Base-by-base conservation (phyloP, 352 stramenopile species). In the Bremia lactucae region DNA sequence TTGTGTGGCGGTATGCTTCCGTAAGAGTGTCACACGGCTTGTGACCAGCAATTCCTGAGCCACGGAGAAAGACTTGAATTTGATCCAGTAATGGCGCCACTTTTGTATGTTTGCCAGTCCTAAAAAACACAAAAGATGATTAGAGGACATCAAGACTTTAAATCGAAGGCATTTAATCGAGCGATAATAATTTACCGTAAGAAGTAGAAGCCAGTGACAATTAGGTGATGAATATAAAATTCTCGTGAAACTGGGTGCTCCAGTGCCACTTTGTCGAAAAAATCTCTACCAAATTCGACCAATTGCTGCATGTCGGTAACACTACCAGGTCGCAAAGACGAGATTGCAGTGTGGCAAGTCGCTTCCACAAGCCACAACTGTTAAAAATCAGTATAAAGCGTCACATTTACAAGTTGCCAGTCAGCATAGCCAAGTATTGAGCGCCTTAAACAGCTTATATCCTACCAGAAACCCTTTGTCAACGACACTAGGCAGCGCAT, bases 281-380 rank as follows among this genome's bases (percentile, higher is more conserved):
- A 62, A 3, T 72, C 41, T 14, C 80, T 58, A 0, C 62, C 65
- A 46, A 77, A 70, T 9, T 59, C 38, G 18, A 85, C 51, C 11
- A 72, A 42, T 19, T 69, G 57, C 1, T 21, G 13, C 15, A 60
- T 57, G n/a, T 75, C 72, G 14, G 16, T 34, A 6, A 36, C 46
- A 2, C 20, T 45, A 18, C 40, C 31, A 16, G 60, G 54, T 6
- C 66, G 48, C 29, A 68, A 59, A 1, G 71, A 73, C n/a, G 56
- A 70, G 1, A 68, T 67, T 3, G 63, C 58, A 8, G 65, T 62
- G 18, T 86, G 76, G 29, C 60, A 83, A 5, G 67, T 72, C 23
- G 82, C 37, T 35, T 83, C 71, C 15, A 83, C 55, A 6, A 88
- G 42, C 76, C 76, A 88, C 18, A 79, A 47, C 76, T 88, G 6